Percentiles rank a stretch among this genome's conserved stretches.
Evolutionary conservation across 495 filamentous ascomycete species (phyloP).

Genomic region (Neurospora pannonica): DNA sequence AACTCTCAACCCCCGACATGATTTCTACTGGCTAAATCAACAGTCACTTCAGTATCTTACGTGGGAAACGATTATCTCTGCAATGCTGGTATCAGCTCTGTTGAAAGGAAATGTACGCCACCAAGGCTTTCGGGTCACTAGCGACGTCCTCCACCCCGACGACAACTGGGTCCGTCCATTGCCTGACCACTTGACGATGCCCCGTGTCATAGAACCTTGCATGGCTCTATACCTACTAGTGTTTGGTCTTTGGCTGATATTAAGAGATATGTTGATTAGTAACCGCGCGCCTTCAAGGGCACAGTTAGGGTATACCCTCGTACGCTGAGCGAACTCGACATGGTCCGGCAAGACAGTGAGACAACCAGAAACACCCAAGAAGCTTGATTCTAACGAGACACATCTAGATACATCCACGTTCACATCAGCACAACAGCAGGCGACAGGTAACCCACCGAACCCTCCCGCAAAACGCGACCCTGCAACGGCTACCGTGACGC

Average conservation of each 20-base stretch:
- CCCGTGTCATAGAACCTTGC: background rate
- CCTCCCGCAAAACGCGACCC: background rate
- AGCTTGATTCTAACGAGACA: background rate
- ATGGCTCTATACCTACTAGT: background rate
- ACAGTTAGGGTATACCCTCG: background rate
- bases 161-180: background rate
- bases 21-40: background rate
- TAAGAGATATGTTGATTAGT: background rate
- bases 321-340: background rate
- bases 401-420: background rate
- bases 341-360: background rate
- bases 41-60: background rate
- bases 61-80: background rate
- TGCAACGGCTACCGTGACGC: background rate
- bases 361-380: background rate
- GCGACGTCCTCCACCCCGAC: background rate
- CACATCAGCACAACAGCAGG: background rate
- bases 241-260: background rate
- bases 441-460: background rate
- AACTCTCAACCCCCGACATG: background rate
- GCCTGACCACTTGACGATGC: background rate
- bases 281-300: background rate
- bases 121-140: background rate
- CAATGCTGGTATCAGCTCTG: background rate
- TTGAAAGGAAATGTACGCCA: background rate